These are phyloP conservation scores for Citrus trifoliata DNA, from an alignment of 345 rosid genomes.

Conservation along the genomic window DNA sequence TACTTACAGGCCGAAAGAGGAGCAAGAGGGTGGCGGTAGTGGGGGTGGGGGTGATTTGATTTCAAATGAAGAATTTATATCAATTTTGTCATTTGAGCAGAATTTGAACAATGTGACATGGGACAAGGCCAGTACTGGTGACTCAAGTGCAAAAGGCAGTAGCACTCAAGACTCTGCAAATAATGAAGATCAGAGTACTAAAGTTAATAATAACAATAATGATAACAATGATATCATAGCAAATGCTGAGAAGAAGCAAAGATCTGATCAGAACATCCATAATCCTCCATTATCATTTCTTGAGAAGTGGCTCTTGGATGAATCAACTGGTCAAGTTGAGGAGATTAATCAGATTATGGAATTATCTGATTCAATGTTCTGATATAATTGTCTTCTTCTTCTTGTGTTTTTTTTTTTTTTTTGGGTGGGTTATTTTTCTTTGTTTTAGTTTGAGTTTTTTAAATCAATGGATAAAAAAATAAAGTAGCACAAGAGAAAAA, in stretches of 20 bases:
- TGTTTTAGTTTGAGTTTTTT: neutral
- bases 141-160: constrained; percentile 21
- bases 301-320: constrained; percentile 98
- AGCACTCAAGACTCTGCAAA: constrained; percentile 13
- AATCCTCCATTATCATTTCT: constrained; percentile 74
- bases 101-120: constrained; percentile 39
- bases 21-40: constrained; percentile 34
- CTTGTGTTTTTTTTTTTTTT: neutral
- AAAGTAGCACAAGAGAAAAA: neutral
- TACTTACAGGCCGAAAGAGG: constrained; percentile 31
- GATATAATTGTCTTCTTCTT: constrained; percentile 4
- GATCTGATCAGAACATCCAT: constrained; percentile 12
- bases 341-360: constrained; percentile 65
- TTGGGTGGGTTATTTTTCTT: constrained; percentile 11
- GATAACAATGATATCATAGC: too few relatives aligned
- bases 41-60: constrained; percentile 33
- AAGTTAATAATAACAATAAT: neutral
- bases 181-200: constrained; percentile 8
- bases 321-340: constrained; percentile 52
- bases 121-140: constrained; percentile 35
- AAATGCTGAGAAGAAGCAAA: neutral
- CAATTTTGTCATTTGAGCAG: constrained; percentile 51
- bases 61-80: constrained; percentile 49
- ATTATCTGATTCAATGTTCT: constrained; percentile 47
- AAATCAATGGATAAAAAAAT: neutral